phyloP scores from a whole-genome alignment of 331 rosid species.

The Quercus tomentella region DNA sequence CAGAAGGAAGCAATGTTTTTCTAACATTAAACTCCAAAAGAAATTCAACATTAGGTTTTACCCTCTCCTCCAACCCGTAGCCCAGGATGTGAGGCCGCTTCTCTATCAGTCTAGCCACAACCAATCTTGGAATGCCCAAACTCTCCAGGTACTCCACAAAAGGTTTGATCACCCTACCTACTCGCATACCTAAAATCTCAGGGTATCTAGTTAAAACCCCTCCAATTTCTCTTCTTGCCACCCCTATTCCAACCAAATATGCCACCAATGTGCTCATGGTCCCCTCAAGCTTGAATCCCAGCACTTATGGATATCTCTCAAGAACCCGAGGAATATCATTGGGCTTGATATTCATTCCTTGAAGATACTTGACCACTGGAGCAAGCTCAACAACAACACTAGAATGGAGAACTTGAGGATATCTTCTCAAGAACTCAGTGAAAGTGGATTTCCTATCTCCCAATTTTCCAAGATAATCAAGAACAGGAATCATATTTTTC shows the following conservation, averaged over 20 bases:
- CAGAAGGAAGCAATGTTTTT: constrained; percentile 52
- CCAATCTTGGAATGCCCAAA: constrained; percentile 87
- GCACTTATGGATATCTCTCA: constrained; percentile 83
- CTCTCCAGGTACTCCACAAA: constrained; percentile 83
- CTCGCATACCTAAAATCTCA: constrained; percentile 93
- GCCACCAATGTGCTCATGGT: constrained; percentile 97
- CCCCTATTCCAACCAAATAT: constrained; percentile 84
- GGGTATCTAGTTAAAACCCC: constrained; percentile 79
- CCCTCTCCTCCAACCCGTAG: constrained; percentile 62
- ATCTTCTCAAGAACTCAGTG: constrained; percentile 71
- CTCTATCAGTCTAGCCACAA: constrained; percentile 86
- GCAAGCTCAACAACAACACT: constrained; percentile 93
- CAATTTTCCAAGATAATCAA: constrained; percentile 92
- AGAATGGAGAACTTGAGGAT: constrained; percentile 94
- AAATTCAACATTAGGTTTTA: constrained; percentile 70
- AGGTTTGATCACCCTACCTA: constrained; percentile 80
- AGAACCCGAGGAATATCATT: constrained; percentile 78
- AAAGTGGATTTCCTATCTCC: constrained; percentile 84
- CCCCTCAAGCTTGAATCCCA: constrained; percentile 97
- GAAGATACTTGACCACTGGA: constrained; percentile 86
- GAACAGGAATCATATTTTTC: constrained; percentile 96
- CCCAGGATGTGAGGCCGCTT: constrained; percentile 83
- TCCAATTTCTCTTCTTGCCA: constrained; percentile 88
- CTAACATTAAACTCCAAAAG: constrained; percentile 71
- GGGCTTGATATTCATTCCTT: constrained; percentile 90